Base-by-base conservation (phyloP, 1,284 basidiomycete species). In the Caloboletus firmus region DNA sequence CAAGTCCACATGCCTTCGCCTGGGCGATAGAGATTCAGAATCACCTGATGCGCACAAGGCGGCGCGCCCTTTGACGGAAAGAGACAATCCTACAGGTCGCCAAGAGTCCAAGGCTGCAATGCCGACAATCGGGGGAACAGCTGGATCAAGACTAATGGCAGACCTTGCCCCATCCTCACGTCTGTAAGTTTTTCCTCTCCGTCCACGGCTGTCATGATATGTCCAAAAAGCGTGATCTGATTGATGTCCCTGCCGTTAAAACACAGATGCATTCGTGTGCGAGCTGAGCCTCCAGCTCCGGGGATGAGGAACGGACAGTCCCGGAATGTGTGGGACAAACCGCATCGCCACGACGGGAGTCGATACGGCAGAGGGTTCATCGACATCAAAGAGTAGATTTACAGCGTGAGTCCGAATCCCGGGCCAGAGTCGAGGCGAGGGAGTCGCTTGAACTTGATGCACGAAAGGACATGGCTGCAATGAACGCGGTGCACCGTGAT, bases 1-100 rank as follows among this genome's bases (percentile, higher is more conserved):
- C 35, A 93, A 74, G 65, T 93, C 91, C 42, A 93, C 81, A 61
- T 93, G 5, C 91, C 91, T 65, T 92, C 85, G 1, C 90, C 90
- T 0, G 88, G 87, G 45, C 74, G 72, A 64, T 93, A 93, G 4
- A 89, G 72, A 66, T 93, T 93, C 49, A 93, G 62, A 53, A 93
- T 93, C 1, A 83, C 87, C 65, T 93, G 91, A 31, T 89, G 78
- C 0, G 87, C 82, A 39, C 72, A 73, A 12, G 71, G 69, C 0
- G 73, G 75, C 3, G 65, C 57, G 24, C 24, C 59, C 20, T 59
- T 55, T 2, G 62, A 58, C 4, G 81, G 83, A 66, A 87, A 87
- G 26, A 89, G 73, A 30, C 83, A 71, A 11, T 69, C 60, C 52
- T 84, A 77, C 0, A 76, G 78, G 40, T 76, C 67, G 6, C 67